Percentiles rank a stretch among this genome's conserved stretches.
Evolutionary conservation across 352 stramenopile genomes (phyloP).

Genomic region (Pythium rishiriense): DNA sequence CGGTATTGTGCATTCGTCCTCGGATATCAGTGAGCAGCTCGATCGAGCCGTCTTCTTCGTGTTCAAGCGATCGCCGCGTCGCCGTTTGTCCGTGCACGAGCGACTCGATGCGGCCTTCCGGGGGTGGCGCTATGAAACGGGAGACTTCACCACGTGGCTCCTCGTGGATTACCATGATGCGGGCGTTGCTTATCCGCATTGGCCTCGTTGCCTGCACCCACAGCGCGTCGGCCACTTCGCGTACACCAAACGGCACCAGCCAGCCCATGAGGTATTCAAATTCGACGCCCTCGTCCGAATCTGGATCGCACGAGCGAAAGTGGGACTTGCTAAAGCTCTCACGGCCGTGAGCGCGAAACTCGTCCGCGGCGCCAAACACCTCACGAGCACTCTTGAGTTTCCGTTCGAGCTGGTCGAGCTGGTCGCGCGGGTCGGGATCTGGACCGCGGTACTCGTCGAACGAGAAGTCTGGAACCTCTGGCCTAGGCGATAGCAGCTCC

Average conservation of each 20-base stretch:
- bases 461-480: background rate
- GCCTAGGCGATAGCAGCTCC: background rate
- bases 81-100: background rate
- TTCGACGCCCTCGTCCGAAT: background rate
- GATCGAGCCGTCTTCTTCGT: constrained; percentile 1
- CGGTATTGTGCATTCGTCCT: background rate
- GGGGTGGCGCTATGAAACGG: background rate
- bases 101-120: background rate
- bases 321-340: background rate
- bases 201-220: constrained; percentile 6
- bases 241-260: background rate
- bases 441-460: constrained; percentile 1
- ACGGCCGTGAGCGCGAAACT: background rate
- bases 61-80: background rate
- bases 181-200: background rate
- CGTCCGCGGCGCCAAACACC: background rate
- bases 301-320: background rate
- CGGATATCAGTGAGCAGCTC: background rate
- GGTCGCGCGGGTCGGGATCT: background rate
- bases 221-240: constrained; percentile 3
- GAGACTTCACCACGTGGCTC: background rate
- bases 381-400: background rate
- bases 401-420: background rate
- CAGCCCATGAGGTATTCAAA: constrained; percentile 5
- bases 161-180: constrained; percentile 3